Percentiles rank a stretch among this genome's conserved stretches.
phyloP scores from a whole-genome alignment of 768 basidiomycete species.

The Boletus tylopilopsis region DNA sequence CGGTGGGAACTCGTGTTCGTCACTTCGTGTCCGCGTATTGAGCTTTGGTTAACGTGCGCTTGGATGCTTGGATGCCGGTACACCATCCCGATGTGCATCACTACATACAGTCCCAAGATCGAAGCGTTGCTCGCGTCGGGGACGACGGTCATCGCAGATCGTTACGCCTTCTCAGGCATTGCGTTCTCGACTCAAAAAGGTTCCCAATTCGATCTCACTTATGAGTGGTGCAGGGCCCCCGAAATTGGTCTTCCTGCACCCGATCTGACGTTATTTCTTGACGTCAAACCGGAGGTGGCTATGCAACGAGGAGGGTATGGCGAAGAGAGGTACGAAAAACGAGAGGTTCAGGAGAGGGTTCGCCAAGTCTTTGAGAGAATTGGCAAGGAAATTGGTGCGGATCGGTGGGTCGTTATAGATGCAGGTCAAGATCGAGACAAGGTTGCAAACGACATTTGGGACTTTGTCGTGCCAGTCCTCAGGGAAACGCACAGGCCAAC shows the following conservation, averaged over 20 bases:
- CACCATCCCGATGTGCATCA: too few species aligned
- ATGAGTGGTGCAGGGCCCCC: slow-evolving; percentile 81
- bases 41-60: too few species aligned
- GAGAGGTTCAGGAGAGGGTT: slow-evolving; percentile 69
- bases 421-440: slow-evolving; percentile 48
- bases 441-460: slow-evolving; percentile 58
- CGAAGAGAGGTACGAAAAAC: slow-evolving; percentile 81
- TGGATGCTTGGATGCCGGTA: too few species aligned
- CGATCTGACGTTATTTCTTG: slow-evolving; percentile 84
- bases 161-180: slow-evolving; percentile 96
- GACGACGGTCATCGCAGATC: slow-evolving; percentile 79
- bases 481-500: slow-evolving; percentile 36
- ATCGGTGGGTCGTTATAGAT: slow-evolving; percentile 56
- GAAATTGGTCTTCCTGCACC: slow-evolving; percentile 88
- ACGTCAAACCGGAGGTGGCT: slow-evolving; percentile 70
- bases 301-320: slow-evolving; percentile 76
- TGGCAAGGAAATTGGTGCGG: slow-evolving; percentile 44
- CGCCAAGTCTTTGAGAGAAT: slow-evolving; percentile 56
- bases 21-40: too few species aligned
- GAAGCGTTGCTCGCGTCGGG: slow-evolving; percentile 55
- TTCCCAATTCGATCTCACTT: slow-evolving; percentile 45
- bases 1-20: slow-evolving; percentile 91
- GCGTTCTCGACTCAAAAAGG: slow-evolving; percentile 74
- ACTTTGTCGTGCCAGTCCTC: slow-evolving; percentile 40
- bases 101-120: slow-evolving; percentile 63